Evolutionary conservation across 2,329 filamentous ascomycete species (phyloP).

Genomic region (Byssochlamys sp.): DNA sequence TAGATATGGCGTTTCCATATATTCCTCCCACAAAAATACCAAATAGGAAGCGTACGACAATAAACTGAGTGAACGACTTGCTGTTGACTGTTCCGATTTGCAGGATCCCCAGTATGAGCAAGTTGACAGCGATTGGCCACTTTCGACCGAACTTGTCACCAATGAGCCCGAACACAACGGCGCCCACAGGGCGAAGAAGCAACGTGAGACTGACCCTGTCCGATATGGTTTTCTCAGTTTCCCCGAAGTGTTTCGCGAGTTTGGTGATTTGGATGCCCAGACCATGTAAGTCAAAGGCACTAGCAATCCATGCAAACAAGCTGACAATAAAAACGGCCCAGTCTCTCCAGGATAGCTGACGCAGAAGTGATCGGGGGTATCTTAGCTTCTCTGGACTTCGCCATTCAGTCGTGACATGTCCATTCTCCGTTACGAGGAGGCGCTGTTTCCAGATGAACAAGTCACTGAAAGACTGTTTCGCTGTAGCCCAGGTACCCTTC

Average conservation of each 20-base stretch:
- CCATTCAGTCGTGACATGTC: neutral
- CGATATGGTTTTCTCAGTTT: neutral
- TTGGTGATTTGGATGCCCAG: neutral
- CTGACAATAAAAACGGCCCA: neutral
- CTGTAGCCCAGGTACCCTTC: constrained; percentile 54
- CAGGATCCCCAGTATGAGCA: constrained; percentile 60
- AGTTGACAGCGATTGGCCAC: constrained; percentile 70
- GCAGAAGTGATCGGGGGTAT: neutral
- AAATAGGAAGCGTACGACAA: constrained; percentile 64
- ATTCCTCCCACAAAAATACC: constrained; percentile 74
- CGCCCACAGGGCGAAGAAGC: constrained; percentile 64
- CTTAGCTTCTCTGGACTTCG: neutral
- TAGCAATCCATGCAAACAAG: neutral
- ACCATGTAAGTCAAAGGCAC: neutral
- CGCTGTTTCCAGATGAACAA: constrained; percentile 67
- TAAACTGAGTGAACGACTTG: constrained; percentile 60
- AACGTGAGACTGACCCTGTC: constrained; percentile 47
- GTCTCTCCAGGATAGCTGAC: neutral
- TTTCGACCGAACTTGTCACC: constrained; percentile 73
- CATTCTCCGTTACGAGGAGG: constrained; percentile 38
- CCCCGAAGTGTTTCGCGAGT: neutral
- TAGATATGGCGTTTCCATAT: constrained; percentile 68
- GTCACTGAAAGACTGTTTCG: constrained; percentile 54
- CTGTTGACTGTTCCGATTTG: constrained; percentile 73
- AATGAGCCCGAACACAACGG: constrained; percentile 64